A percentile compares a stretch with the other conserved stretches of the same genome.
Conservation (phyloP, 140 eudicot genomes). For the Stevia rebaudiana region DNA sequence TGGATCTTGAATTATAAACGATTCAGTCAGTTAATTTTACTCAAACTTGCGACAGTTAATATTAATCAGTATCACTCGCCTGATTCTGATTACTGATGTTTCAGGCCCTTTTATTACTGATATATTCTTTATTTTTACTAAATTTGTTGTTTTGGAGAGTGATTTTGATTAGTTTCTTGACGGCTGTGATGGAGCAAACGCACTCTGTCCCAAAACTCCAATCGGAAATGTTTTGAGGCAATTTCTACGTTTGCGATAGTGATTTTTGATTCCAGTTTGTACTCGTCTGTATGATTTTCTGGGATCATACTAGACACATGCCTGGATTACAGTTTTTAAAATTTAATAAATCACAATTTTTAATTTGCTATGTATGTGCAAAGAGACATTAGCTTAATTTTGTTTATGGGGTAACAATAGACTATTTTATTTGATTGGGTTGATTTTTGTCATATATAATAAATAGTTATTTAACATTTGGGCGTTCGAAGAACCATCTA, state of each 20-base stretch:
- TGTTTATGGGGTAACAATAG: too few species aligned
- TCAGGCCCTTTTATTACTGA: conserved; percentile 52
- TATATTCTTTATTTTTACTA: background rate
- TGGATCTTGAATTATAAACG: conserved; percentile 23
- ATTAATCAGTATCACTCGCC: conserved; percentile 44
- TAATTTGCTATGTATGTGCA: too few species aligned
- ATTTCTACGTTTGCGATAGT: conserved; percentile 44
- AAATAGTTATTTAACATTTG: too few species aligned
- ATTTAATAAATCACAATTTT: too few species aligned
- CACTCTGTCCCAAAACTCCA: conserved; percentile 52
- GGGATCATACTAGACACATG: background rate
- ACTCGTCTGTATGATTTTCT: conserved; percentile 9
- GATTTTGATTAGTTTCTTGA: background rate
- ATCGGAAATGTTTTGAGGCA: conserved; percentile 43
- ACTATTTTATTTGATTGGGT: too few species aligned
- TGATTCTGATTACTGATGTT: conserved; percentile 39
- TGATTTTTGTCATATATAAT: too few species aligned
- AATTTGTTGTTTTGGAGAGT: background rate
- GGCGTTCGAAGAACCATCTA: too few species aligned
- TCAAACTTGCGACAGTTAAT: conserved; percentile 31
- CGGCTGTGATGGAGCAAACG: conserved; percentile 18
- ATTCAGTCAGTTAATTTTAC: conserved; percentile 26
- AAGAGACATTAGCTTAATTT: too few species aligned
- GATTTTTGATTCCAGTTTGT: background rate
- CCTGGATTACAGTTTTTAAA: conserved; percentile 25